Evolutionary conservation across 495 filamentous ascomycete genomes (phyloP), one percentile per base, ranked within the genome.

Genomic region (Podospora pseudoanserina): DNA sequence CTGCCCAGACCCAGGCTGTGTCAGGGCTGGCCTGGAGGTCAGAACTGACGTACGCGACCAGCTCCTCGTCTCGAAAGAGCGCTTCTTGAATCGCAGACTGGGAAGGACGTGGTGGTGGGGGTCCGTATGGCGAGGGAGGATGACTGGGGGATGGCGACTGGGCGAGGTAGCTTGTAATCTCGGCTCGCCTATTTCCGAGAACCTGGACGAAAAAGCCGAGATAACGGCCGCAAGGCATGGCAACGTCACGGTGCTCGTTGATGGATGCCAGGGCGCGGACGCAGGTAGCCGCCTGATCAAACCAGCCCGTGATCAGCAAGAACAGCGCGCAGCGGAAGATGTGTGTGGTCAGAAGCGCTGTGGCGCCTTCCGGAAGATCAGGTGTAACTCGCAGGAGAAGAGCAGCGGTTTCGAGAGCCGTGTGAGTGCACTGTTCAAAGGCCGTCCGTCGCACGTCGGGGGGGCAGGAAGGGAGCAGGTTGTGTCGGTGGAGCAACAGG

Each of bases 261-360:
- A 97, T 87, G 23, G 86, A 82, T 7, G 88, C 84, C 26, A 88
- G 88, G 18, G 89, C 87, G 57, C 90, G 87, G 13, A 94, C 84
- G 72, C 93, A 96, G 4, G 83, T 84, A 6, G 90, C 73, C 1
- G 95, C 94, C 0, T 87, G 82, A 5, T 87, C 85, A 75, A 88
- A 94, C 59, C 91, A 87, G 60, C 88, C 85, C 0, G 87, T 87
- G 65, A 94, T 88, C 23, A 92, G 85, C 11, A 97, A 82, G 68
- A 97, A 87, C 1, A 99, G 83, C 7, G 89, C 86, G 73, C 91
- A 97, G 34, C 96, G 91, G 90, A 94, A 98, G 64, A 97, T 83
- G 74, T 99, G 96, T 3, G 89, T 90, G 69, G 92, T 91, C 11
- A 95, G 83, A 9, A 85, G 76, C 6, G 79, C 73, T 1, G 82